Conservation (phyloP, 768 basidiomycete species). For the Phaffia tasmanica region DNA sequence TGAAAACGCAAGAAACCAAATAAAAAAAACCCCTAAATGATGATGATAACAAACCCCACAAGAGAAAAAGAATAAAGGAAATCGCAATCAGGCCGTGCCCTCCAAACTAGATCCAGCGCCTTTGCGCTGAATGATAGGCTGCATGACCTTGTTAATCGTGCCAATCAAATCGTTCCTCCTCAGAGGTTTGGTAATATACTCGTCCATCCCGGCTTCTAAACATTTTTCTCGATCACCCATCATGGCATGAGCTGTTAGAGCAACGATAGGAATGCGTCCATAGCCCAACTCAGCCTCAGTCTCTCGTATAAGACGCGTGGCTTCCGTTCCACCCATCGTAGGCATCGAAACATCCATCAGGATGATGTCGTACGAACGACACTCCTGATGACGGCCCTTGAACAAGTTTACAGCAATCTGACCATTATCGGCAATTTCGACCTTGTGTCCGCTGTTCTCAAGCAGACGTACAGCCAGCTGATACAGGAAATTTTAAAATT, state of each 20-base stretch:
- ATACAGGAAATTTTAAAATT: conserved; percentile 59
- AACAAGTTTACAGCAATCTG: conserved; percentile 25
- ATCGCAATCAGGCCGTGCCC: too few species aligned
- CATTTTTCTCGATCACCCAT: conserved; percentile 39
- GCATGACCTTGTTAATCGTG: conserved; percentile 34
- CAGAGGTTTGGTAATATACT: conserved; percentile 36
- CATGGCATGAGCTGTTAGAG: conserved; percentile 89
- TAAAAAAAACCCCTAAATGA: too few species aligned
- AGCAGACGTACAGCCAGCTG: conserved; percentile 82
- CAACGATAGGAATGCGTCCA: conserved; percentile 77
- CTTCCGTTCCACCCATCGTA: conserved; percentile 91
- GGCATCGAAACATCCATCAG: conserved; percentile 48
- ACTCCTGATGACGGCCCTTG: conserved; percentile 43
- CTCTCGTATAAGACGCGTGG: conserved; percentile 66
- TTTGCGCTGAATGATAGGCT: neutral
- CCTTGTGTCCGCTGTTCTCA: conserved; percentile 87
- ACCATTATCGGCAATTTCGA: conserved; percentile 88
- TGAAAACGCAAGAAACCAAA: too few species aligned
- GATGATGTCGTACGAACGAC: conserved; percentile 78
- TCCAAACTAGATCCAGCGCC: too few species aligned
- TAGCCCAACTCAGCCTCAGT: conserved; percentile 66
- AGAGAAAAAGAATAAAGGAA: too few species aligned
- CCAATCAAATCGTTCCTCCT: conserved; percentile 36
- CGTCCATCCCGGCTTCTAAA: conserved; percentile 34
- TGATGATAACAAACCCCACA: too few species aligned